Evolutionary conservation across 108 stramenopile genomes (phyloP).

Genomic region (Seminavis robusta): DNA sequence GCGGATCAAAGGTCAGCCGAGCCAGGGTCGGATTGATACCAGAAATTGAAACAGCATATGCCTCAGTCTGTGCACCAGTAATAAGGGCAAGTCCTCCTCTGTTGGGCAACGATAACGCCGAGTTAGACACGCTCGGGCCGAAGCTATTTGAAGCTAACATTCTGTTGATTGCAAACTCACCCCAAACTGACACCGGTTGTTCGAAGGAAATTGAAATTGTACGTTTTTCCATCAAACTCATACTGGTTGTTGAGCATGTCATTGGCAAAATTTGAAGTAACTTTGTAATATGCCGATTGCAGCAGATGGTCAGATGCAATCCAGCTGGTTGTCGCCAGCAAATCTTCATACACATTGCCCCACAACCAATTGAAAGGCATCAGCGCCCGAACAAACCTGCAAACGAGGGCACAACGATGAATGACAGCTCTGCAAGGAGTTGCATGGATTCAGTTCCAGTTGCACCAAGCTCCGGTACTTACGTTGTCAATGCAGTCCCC

Average conservation of each 20-base stretch:
- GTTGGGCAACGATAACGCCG: too few species aligned
- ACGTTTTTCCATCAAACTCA: constrained; percentile 8
- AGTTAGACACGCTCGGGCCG: constrained; percentile 23
- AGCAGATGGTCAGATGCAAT: too few species aligned
- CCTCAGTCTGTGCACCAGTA: constrained; percentile 63
- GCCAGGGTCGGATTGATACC: constrained; percentile 51
- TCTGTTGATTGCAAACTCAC: constrained; percentile 1
- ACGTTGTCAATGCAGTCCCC: constrained; percentile 24
- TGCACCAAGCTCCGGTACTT: too few species aligned
- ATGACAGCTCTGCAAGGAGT: neutral
- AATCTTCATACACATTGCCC: constrained; percentile 42
- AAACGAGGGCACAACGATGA: too few species aligned
- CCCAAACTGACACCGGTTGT: too few species aligned
- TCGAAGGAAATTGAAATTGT: too few species aligned
- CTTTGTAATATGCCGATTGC: neutral
- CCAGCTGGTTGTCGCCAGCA: constrained; percentile 10
- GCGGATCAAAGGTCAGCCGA: constrained; percentile 58
- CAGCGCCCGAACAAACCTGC: constrained; percentile 18
- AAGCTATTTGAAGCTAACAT: constrained; percentile 4
- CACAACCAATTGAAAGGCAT: constrained; percentile 52
- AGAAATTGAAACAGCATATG: constrained; percentile 57
- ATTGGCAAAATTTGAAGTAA: constrained; percentile 4
- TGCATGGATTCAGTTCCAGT: neutral
- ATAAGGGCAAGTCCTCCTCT: constrained; percentile 73
- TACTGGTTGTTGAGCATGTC: constrained; percentile 18